Evolutionary conservation across 2,329 filamentous ascomycete genomes (phyloP), one percentile per base, ranked within the genome.

Genomic region (Chaetomiaceae sp.): DNA sequence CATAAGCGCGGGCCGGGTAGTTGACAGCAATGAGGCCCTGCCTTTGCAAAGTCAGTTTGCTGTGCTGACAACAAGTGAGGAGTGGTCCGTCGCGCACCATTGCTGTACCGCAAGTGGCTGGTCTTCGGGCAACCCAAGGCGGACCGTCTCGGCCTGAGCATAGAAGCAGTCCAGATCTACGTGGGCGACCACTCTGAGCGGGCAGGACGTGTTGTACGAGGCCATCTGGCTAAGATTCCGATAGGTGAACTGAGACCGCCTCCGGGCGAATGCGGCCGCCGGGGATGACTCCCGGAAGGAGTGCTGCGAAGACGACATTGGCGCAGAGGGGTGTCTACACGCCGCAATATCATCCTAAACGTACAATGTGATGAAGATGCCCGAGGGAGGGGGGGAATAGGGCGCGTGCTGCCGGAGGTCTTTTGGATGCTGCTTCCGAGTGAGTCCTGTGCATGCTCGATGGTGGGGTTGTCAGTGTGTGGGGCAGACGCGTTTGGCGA

Each of bases 91-190:
- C 9, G 42, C 33, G 3, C 72, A 85, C 88, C 89, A 97, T 76
- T 97, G 92, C 66, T 95, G 91, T 18, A 99, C 94, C 1, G 90
- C 94, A 21, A 99, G 79, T 9, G 94, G 94, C 59, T 84, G 80
- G 53, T 90, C 81, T 56, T 89, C 84, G 13, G 86, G 75, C 10
- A 88, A 74, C 11, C 84, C 85, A 40, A 97, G 77, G 7, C 94
- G 84, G 9, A 96, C 84, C 80, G 91, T 95, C 72, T 99, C 94
- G 67, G 90, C 96, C 74, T 99, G 94, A 3, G 88, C 87, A 69
- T 99, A 99, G 71, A 99, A 99, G 34, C 92, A 92, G 79, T 99
- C 94, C 55, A 99, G 84, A 65, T 99, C 94, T 58, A 97, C 84
- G 68, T 96, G 91, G 6, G 90, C 89, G 61, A 96, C 83, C 25